phyloP scores from a whole-genome alignment of 768 basidiomycete species.

The Boletus coccyginus region DNA sequence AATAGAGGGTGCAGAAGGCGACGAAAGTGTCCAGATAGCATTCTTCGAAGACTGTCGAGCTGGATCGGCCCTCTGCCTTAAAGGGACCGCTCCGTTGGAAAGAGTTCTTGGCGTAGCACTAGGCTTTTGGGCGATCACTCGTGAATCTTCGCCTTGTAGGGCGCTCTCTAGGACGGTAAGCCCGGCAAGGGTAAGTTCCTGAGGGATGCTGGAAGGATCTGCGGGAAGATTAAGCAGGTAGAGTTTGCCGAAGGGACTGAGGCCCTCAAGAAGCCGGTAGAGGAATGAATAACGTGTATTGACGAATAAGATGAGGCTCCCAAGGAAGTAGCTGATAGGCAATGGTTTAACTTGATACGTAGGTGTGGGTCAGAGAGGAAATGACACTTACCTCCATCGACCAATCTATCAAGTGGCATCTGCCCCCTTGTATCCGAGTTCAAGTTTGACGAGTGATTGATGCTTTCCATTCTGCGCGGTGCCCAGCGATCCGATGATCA shows the following conservation, averaged over 20 bases:
- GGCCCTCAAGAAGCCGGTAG: slow-evolving; percentile 53
- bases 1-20: slow-evolving; percentile 69
- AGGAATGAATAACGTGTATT: slow-evolving; percentile 65
- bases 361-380: background rate
- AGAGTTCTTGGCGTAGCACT: slow-evolving; percentile 36
- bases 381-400: slow-evolving; percentile 63
- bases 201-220: slow-evolving; percentile 43
- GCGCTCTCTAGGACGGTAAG: slow-evolving; percentile 54
- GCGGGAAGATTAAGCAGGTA: slow-evolving; percentile 56
- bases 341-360: slow-evolving; percentile 2
- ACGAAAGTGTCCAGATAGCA: slow-evolving; percentile 80
- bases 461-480: slow-evolving; percentile 81
- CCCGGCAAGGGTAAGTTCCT: slow-evolving; percentile 63
- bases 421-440: slow-evolving; percentile 55
- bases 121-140: slow-evolving; percentile 72
- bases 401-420: slow-evolving; percentile 69
- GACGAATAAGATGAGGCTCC: slow-evolving; percentile 55
- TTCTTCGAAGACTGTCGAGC: slow-evolving; percentile 75
- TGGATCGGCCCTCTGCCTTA: slow-evolving; percentile 50
- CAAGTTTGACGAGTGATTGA: slow-evolving; percentile 61
- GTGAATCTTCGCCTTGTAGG: slow-evolving; percentile 34
- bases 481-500: slow-evolving; percentile 75
- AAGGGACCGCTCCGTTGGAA: slow-evolving; percentile 37
- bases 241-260: slow-evolving; percentile 67
- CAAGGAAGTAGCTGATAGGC: slow-evolving; percentile 54